A percentile compares a stretch with the other conserved stretches of the same genome.
Conservation (phyloP, 371 early-diverging fungal genomes). For the Mucor plumbeus region DNA sequence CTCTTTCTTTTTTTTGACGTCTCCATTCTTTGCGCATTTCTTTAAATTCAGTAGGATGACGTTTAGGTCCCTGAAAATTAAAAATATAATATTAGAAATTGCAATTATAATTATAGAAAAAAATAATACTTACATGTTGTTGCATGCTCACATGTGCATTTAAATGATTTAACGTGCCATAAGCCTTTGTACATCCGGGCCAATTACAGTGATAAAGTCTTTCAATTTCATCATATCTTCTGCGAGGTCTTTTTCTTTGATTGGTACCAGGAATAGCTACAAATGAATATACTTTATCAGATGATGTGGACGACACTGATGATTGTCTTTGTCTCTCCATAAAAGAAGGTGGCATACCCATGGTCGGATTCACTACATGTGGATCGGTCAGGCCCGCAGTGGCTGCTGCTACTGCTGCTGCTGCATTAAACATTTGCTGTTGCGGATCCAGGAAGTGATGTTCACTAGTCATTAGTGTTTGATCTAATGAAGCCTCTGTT, state of each 20-base stretch:
- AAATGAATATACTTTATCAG: conserved; percentile 66
- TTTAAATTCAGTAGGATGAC: conserved; percentile 65
- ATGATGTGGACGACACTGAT: conserved; percentile 38
- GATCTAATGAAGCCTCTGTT: conserved; percentile 9
- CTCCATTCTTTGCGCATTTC: conserved; percentile 65
- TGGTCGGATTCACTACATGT: neutral
- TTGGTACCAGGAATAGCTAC: conserved; percentile 67
- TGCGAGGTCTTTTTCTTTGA: conserved; percentile 70
- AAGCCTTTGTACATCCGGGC: conserved; percentile 69
- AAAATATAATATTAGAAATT: neutral
- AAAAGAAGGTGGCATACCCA: conserved; percentile 15
- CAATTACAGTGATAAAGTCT: conserved; percentile 72
- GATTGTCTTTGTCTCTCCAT: conserved; percentile 34
- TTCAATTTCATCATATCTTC: conserved; percentile 76
- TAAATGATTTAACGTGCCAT: conserved; percentile 77
- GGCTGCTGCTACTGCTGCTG: conserved; percentile 17
- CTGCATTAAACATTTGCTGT: conserved; percentile 20
- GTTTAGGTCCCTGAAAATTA: conserved; percentile 44
- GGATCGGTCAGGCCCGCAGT: conserved; percentile 19
- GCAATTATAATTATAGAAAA: neutral
- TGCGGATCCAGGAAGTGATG: conserved; percentile 8
- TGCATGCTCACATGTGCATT: conserved; percentile 81
- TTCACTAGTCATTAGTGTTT: neutral
- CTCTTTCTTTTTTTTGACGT: conserved; percentile 47
- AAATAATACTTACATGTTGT: conserved; percentile 59